These are phyloP conservation scores for Colletotrichum australisinense DNA, from an alignment of 2,329 filamentous ascomycete genomes.

Conservation along the genomic window DNA sequence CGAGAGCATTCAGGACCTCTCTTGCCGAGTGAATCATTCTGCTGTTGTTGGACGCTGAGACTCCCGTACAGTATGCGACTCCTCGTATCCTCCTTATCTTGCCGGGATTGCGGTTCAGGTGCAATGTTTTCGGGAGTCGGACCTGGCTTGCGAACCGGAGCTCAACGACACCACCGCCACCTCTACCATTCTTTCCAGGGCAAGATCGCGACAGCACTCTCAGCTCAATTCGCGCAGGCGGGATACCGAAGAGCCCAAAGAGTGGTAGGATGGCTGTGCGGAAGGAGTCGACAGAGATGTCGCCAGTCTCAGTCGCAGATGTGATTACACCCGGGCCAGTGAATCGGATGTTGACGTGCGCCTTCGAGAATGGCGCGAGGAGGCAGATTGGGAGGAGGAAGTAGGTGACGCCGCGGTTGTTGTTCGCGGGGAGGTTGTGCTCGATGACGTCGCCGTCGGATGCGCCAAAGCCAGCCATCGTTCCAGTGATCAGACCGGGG, in stretches of 20 bases:
- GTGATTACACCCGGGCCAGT: conserved; percentile 94
- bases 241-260: conserved; percentile 90
- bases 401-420: conserved; percentile 87
- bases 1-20: conserved; percentile 86
- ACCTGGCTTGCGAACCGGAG: conserved; percentile 94
- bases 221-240: conserved; percentile 82
- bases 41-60: conserved; percentile 92
- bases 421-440: conserved; percentile 82
- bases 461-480: conserved; percentile 79
- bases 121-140: conserved; percentile 91
- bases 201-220: conserved; percentile 85
- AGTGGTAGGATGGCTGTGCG: conserved; percentile 92
- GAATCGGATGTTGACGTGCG: conserved; percentile 90
- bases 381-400: conserved; percentile 91
- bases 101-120: conserved; percentile 84
- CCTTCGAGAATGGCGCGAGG: conserved; percentile 92
- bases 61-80: conserved; percentile 93
- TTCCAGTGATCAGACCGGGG: conserved; percentile 91
- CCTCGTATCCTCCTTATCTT: conserved; percentile 89
- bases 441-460: conserved; percentile 78
- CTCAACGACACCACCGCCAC: conserved; percentile 93
- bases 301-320: conserved; percentile 82
- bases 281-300: conserved; percentile 93
- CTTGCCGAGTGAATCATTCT: conserved; percentile 93
- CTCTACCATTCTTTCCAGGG: conserved; percentile 77